Percentiles rank a stretch among this genome's conserved stretches.
Evolutionary conservation across 805 yeast genomes (phyloP).

Genomic region (Monosporozyma servazzii): DNA sequence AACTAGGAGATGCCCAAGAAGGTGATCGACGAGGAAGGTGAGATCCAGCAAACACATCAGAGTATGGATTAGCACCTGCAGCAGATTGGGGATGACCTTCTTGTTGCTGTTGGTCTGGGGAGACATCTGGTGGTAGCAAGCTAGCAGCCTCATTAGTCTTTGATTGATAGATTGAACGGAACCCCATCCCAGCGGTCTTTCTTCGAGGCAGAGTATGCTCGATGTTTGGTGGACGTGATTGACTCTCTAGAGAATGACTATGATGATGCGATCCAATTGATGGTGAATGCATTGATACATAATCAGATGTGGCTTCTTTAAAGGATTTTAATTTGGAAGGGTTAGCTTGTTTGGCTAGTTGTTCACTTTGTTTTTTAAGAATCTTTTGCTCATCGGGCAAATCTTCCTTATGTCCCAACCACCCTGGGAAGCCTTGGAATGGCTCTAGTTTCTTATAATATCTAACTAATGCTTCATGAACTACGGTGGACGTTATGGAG

Average conservation of each 20-base stretch:
- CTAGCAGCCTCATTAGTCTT: neutral
- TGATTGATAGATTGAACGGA: conserved; percentile 16
- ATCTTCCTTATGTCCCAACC: conserved; percentile 31
- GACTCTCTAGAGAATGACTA: neutral
- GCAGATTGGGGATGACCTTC: neutral
- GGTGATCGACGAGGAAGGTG: neutral
- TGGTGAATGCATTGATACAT: conserved; percentile 2
- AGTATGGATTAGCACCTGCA: neutral
- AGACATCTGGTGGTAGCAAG: neutral
- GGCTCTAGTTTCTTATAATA: conserved; percentile 31
- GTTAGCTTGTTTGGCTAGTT: conserved; percentile 7
- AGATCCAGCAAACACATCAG: neutral
- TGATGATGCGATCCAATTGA: neutral
- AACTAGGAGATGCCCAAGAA: neutral
- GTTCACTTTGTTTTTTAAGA: conserved; percentile 20
- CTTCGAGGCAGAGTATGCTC: conserved; percentile 1
- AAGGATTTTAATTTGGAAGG: neutral
- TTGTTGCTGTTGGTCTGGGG: neutral
- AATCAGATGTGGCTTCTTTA: neutral
- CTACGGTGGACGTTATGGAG: conserved; percentile 34
- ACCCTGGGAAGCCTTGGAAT: conserved; percentile 30
- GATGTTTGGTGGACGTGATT: neutral
- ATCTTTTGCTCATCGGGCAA: conserved; percentile 27
- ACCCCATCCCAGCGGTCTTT: conserved; percentile 18
- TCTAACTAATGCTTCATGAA: conserved; percentile 37